phyloP scores from a whole-genome alignment of 805 yeast genomes.

The Saturnispora diversa region DNA sequence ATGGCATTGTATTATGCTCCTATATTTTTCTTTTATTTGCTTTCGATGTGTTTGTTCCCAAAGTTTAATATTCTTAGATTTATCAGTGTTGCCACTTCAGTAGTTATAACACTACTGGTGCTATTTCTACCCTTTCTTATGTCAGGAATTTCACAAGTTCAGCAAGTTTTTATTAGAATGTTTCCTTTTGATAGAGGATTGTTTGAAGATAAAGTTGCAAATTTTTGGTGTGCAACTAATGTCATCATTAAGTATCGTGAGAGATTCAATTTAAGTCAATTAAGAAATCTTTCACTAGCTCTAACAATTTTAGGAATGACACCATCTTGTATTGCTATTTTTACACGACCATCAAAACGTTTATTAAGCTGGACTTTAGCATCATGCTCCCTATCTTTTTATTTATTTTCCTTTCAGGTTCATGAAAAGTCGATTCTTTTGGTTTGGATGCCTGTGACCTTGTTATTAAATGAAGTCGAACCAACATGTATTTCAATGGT shows the following conservation, averaged over 20 bases:
- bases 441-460: constrained; percentile 77
- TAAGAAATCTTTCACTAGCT: constrained; percentile 50
- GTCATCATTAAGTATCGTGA: constrained; percentile 61
- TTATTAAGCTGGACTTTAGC: constrained; percentile 67
- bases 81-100: constrained; percentile 54
- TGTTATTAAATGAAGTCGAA: constrained; percentile 50
- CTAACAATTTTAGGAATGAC: constrained; percentile 45
- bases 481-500: constrained; percentile 61
- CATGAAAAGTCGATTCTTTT: constrained; percentile 89
- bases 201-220: constrained; percentile 96
- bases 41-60: constrained; percentile 42
- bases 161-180: constrained; percentile 56
- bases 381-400: constrained; percentile 81
- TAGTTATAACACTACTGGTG: constrained; percentile 42
- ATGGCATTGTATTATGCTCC: constrained; percentile 95
- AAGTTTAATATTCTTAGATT: constrained; percentile 49
- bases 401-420: constrained; percentile 86
- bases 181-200: constrained; percentile 92
- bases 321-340: constrained; percentile 47
- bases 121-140: constrained; percentile 54
- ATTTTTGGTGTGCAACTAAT: constrained; percentile 95
- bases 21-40: constrained; percentile 69
- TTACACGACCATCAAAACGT: constrained; percentile 43
- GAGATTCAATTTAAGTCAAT: constrained; percentile 44
- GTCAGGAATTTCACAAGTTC: constrained; percentile 40